Percentiles rank a stretch among this genome's conserved stretches.
Conservation (phyloP, 306 rosid genomes). For the Lupinus albus region DNA sequence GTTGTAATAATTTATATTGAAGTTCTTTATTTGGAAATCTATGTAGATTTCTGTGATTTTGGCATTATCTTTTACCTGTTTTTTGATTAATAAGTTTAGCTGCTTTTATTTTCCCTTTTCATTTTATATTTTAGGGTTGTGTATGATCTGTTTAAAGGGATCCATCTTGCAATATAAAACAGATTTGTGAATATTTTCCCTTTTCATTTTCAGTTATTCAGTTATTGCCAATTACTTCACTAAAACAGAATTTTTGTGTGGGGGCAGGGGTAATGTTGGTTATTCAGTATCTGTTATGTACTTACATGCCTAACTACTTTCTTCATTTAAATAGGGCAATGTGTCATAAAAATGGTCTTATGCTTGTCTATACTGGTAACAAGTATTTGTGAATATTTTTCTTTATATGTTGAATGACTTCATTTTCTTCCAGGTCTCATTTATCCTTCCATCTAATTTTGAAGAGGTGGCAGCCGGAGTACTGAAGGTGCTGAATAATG, state of each 20-base stretch:
- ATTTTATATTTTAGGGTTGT: slow-evolving; percentile 24
- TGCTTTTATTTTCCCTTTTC: neutral
- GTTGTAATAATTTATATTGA: slow-evolving; percentile 18
- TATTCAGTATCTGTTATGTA: slow-evolving; percentile 18
- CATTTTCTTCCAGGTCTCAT: slow-evolving; percentile 63
- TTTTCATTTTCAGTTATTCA: slow-evolving; percentile 3
- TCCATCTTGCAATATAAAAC: no score
- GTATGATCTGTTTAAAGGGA: neutral
- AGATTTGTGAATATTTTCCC: no score
- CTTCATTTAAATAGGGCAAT: slow-evolving; percentile 11
- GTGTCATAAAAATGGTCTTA: neutral
- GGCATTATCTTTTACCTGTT: neutral
- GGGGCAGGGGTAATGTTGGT: neutral
- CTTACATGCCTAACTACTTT: neutral
- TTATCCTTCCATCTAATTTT: slow-evolving; percentile 92
- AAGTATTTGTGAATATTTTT: slow-evolving; percentile 24
- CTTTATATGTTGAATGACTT: slow-evolving; percentile 38
- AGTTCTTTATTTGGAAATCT: slow-evolving; percentile 14
- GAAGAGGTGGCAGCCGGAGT: slow-evolving; percentile 98
- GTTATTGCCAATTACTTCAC: neutral
- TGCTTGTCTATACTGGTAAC: slow-evolving; percentile 25
- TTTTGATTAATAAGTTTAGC: neutral
- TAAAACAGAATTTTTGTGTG: neutral
- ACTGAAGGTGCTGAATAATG: slow-evolving; percentile 90
- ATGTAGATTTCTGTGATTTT: slow-evolving; percentile 33